A percentile compares a stretch with the other conserved stretches of the same genome.
Conservation (phyloP, 495 filamentous ascomycete genomes). For the Aspergillus taichungensis region DNA sequence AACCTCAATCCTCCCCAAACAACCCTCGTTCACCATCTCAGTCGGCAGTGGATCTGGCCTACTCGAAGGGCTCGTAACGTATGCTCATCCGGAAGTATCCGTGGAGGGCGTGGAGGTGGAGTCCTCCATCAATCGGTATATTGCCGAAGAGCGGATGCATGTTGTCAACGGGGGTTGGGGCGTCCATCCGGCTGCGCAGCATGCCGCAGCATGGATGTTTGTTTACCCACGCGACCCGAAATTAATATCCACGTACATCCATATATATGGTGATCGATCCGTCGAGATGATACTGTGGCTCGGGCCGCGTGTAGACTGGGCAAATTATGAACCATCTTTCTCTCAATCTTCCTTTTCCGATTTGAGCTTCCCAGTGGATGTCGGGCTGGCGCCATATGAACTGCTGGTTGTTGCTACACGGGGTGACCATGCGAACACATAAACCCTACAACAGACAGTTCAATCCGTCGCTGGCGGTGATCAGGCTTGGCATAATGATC, state of each 20-base stretch:
- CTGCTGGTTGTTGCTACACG: constrained; percentile 14
- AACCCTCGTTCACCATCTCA: constrained; percentile 36
- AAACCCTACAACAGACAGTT: too few species aligned
- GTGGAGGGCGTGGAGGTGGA: constrained; percentile 41
- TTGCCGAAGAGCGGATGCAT: constrained; percentile 31
- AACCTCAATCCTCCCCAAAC: constrained; percentile 27
- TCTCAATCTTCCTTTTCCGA: constrained; percentile 13
- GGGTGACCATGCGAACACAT: too few species aligned
- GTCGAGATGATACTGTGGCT: constrained; percentile 40
- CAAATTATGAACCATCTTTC: constrained; percentile 30
- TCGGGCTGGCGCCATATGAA: constrained; percentile 28
- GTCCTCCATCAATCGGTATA: constrained; percentile 35
- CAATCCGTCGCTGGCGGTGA: too few species aligned
- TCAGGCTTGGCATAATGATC: too few species aligned
- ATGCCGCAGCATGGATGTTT: constrained; percentile 43
- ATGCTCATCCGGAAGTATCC: constrained; percentile 13
- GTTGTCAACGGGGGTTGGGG: constrained; percentile 37
- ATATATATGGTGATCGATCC: constrained; percentile 12
- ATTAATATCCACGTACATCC: constrained; percentile 37
- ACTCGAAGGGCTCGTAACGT: constrained; percentile 39
- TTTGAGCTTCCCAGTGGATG: constrained; percentile 14
- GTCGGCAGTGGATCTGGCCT: constrained; percentile 48
- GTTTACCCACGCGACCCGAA: constrained; percentile 45
- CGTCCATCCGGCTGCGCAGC: constrained; percentile 21
- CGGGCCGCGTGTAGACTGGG: constrained; percentile 41